A percentile compares a stretch with the other conserved stretches of the same genome.
phyloP scores from a whole-genome alignment of 2,329 filamentous ascomycete genomes.

The Microdochium trichocladiopsis region DNA sequence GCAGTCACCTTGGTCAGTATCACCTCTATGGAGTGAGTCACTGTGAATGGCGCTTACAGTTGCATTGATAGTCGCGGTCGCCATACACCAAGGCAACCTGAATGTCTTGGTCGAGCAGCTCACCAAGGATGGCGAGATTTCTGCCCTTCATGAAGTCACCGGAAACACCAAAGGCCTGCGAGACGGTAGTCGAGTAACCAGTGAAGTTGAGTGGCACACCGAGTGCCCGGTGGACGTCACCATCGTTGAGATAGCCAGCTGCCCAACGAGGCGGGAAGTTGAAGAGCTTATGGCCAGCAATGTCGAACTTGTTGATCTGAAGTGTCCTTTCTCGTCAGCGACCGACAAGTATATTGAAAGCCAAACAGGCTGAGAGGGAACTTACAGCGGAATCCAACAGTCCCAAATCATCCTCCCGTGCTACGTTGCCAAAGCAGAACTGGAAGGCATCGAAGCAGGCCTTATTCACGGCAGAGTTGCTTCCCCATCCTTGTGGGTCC shows the following conservation, averaged over 20 bases:
- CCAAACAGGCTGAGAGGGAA: no score
- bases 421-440: no score
- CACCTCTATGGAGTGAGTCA: no score
- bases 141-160: constrained; percentile 31
- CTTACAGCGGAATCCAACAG: no score
- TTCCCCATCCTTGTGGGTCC: no score
- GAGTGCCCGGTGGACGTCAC: constrained; percentile 45
- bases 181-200: constrained; percentile 29
- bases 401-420: no score
- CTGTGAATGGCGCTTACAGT: no score
- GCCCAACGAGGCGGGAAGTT: constrained; percentile 52
- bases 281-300: constrained; percentile 37
- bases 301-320: constrained; percentile 53
- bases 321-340: constrained; percentile 22
- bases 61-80: constrained; percentile 22
- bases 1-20: no score
- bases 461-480: no score
- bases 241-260: constrained; percentile 49
- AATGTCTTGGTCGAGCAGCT: constrained; percentile 7
- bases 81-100: constrained; percentile 20
- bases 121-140: constrained; percentile 13
- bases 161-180: constrained; percentile 45
- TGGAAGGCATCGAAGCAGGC: no score
- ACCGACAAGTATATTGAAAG: no score
- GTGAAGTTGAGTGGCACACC: constrained; percentile 55